Conservation (phyloP, 345 rosid species). For the Gossypium raimondii region DNA sequence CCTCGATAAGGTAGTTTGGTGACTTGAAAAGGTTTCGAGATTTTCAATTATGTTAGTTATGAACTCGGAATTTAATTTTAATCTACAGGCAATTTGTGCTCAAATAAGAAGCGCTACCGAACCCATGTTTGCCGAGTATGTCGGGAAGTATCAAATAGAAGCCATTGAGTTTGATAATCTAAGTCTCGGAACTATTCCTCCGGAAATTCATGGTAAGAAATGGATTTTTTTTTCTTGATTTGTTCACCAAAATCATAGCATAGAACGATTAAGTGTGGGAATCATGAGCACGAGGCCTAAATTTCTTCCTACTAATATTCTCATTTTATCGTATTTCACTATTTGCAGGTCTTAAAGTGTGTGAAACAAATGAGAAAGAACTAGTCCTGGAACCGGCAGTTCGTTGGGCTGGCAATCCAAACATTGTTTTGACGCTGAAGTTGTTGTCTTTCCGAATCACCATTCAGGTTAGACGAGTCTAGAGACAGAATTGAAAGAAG, state of each 20-base stretch:
- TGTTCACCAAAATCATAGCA: background rate
- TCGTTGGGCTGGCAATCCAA: conserved; percentile 79
- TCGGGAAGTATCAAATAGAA: conserved; percentile 44
- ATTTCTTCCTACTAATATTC: background rate
- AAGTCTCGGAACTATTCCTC: conserved; percentile 71
- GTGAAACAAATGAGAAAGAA: conserved; percentile 67
- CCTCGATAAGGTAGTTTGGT: conserved; percentile 56
- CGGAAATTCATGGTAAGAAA: conserved; percentile 46
- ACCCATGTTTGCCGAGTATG: conserved; percentile 58
- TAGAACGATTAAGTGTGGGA: background rate
- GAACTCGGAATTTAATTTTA: background rate
- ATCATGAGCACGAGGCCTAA: background rate
- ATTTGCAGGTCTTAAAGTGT: conserved; percentile 56
- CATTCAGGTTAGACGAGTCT: conserved; percentile 52
- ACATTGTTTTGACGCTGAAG: conserved; percentile 56
- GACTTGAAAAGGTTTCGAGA: conserved; percentile 10
- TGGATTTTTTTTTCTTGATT: background rate
- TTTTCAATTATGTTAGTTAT: background rate
- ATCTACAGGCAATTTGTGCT: conserved; percentile 50
- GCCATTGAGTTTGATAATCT: conserved; percentile 51
- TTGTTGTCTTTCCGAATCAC: conserved; percentile 40
- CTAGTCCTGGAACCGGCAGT: conserved; percentile 66
- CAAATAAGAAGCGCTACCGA: conserved; percentile 39
- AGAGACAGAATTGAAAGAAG: background rate
- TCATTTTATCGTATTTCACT: conserved; percentile 1